Evolutionary conservation across 495 filamentous ascomycete species (phyloP).

Genomic region (Bryoglossum gracile): DNA sequence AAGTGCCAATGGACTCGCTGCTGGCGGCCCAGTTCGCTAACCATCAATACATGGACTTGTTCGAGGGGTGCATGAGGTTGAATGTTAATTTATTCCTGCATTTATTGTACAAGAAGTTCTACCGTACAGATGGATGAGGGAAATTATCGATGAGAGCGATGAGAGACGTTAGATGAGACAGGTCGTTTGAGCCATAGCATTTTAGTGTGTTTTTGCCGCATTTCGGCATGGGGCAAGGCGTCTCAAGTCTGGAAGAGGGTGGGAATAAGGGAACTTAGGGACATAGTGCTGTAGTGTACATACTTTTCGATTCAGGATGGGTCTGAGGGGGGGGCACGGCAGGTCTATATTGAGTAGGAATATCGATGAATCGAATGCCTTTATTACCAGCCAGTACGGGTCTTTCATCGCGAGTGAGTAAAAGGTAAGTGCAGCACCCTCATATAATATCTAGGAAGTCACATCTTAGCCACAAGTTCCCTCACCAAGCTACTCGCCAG

Average conservation of each 20-base stretch:
- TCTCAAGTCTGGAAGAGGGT: constrained; percentile 7
- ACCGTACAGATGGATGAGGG: constrained; percentile 55
- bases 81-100: constrained; percentile 96
- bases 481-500: no score
- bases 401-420: no score
- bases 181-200: background rate
- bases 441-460: no score
- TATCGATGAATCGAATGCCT: constrained; percentile 15
- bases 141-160: constrained; percentile 9
- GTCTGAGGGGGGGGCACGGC: background rate
- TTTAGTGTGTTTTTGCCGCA: constrained; percentile 1
- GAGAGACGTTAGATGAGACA: background rate
- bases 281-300: constrained; percentile 22
- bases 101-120: constrained; percentile 97
- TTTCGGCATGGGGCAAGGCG: constrained; percentile 21
- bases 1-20: constrained; percentile 86
- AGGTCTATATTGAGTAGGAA: constrained; percentile 5
- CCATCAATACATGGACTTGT: constrained; percentile 88
- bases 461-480: no score
- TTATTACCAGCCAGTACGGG: no score
- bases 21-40: constrained; percentile 96
- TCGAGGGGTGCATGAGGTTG: constrained; percentile 77
- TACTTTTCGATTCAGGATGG: constrained; percentile 18
- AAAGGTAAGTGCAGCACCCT: no score
- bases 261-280: constrained; percentile 3